Evolutionary conservation across 805 yeast genomes (phyloP).

Genomic region (Myxozyma melibiosi): DNA sequence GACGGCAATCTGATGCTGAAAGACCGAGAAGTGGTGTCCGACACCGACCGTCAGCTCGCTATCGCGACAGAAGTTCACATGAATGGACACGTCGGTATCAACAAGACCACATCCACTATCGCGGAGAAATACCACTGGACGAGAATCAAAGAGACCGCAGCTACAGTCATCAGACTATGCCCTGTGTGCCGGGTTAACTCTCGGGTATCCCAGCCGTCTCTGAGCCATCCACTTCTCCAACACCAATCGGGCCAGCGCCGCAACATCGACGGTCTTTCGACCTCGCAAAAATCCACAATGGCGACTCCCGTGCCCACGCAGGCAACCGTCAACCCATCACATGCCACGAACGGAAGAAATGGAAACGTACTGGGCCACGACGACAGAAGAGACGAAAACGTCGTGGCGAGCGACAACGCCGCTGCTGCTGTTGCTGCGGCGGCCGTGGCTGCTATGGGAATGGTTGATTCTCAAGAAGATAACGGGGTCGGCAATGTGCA

Average conservation of each 20-base stretch:
- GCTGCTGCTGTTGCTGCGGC: conserved; percentile 18
- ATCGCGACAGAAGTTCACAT: conserved; percentile 73
- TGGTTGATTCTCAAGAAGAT: conserved; percentile 12
- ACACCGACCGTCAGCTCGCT: conserved; percentile 70
- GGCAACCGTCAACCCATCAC: background rate
- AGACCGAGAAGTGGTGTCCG: conserved; percentile 81
- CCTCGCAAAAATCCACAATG: background rate
- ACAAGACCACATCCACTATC: conserved; percentile 76
- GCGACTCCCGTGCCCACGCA: background rate
- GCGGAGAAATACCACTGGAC: conserved; percentile 89
- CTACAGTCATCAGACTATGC: conserved; percentile 75
- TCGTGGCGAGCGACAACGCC: background rate
- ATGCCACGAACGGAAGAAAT: background rate
- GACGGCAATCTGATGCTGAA: conserved; percentile 72
- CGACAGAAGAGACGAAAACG: background rate
- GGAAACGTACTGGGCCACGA: background rate
- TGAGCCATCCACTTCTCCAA: background rate
- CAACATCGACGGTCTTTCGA: background rate
- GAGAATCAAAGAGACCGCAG: conserved; percentile 83
- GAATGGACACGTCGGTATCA: conserved; percentile 80
- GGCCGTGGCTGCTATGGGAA: conserved; percentile 15
- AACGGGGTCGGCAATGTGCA: conserved; percentile 76
- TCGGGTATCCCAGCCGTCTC: conserved; percentile 21
- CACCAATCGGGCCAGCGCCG: background rate
- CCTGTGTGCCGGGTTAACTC: conserved; percentile 63